Evolutionary conservation across 2,329 filamentous ascomycete species (phyloP).

Genomic region (Hirsutella minnesotensis): DNA sequence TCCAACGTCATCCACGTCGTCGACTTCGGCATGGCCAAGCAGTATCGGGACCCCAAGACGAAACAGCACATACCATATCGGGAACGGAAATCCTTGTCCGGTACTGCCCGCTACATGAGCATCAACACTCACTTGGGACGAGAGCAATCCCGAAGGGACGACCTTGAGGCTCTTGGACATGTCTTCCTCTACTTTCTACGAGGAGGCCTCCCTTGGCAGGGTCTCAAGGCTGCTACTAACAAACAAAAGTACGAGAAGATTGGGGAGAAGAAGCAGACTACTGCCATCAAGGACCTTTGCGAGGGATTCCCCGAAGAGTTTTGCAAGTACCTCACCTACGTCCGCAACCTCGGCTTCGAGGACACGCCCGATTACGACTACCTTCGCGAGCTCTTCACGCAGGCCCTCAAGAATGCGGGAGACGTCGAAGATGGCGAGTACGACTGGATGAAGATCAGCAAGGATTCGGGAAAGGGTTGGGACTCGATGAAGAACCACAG

Average conservation of each 20-base stretch:
- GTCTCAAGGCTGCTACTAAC: slow-evolving; percentile 61
- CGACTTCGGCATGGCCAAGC: slow-evolving; percentile 99
- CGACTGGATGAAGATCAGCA: slow-evolving; percentile 98
- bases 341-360: slow-evolving; percentile 95
- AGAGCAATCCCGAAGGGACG: slow-evolving; percentile 91
- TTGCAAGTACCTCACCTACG: slow-evolving; percentile 93
- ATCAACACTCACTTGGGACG: slow-evolving; percentile 98
- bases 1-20: slow-evolving; percentile 97
- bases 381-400: slow-evolving; percentile 88
- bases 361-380: slow-evolving; percentile 98
- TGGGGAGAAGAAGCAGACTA: slow-evolving; percentile 99
- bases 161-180: slow-evolving; percentile 76
- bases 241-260: slow-evolving; percentile 99
- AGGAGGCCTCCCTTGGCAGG: slow-evolving; percentile 62
- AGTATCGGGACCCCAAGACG: slow-evolving; percentile 96
- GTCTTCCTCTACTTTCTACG: slow-evolving; percentile 66
- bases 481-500: slow-evolving; percentile 59
- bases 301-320: slow-evolving; percentile 96
- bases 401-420: slow-evolving; percentile 85
- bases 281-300: slow-evolving; percentile 90
- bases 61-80: slow-evolving; percentile 98
- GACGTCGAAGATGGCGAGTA: slow-evolving; percentile 97
- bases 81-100: slow-evolving; percentile 91
- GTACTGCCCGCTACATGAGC: slow-evolving; percentile 97
- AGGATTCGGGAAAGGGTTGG: slow-evolving; percentile 75